A percentile compares a stretch with the other conserved stretches of the same genome.
These are phyloP conservation scores for Pistacia atlantica DNA, from an alignment of 345 rosid species.

Conservation along the genomic window DNA sequence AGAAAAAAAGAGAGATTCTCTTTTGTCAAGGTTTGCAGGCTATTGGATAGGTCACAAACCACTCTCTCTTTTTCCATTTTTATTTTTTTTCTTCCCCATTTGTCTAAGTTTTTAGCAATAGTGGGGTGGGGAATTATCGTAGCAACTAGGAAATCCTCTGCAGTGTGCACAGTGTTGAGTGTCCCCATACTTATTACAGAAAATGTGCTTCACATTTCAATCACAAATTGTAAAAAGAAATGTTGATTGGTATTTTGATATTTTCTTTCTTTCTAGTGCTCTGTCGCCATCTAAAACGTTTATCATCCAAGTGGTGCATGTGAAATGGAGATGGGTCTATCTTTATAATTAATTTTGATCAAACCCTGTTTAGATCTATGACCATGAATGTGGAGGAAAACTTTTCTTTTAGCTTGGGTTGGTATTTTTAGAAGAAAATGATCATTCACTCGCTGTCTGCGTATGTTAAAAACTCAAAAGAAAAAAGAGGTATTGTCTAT, in stretches of 20 bases:
- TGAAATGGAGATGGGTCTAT: neutral
- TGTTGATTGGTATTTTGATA: neutral
- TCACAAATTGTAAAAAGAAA: neutral
- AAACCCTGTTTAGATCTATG: no score
- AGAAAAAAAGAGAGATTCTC: constrained; percentile 30
- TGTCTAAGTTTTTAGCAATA: neutral
- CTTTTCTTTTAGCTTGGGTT: no score
- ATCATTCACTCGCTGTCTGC: no score
- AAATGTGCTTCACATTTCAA: neutral
- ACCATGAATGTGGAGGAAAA: neutral
- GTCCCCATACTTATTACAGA: neutral
- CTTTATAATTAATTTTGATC: neutral
- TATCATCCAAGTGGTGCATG: constrained; percentile 11
- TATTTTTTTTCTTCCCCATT: neutral
- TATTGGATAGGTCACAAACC: constrained; percentile 2
- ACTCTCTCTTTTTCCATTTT: constrained; percentile 1
- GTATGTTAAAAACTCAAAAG: no score
- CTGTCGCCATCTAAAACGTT: constrained; percentile 2
- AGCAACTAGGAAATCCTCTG: neutral
- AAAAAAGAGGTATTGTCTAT: no score
- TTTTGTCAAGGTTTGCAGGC: constrained; percentile 39
- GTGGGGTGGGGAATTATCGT: neutral
- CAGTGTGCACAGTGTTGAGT: neutral
- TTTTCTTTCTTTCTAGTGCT: neutral
- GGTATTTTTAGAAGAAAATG: no score